Evolutionary conservation across 441 rosid species (phyloP), one percentile per base, ranked within the genome.

Genomic region (Bocquillonia castaneifolia): DNA sequence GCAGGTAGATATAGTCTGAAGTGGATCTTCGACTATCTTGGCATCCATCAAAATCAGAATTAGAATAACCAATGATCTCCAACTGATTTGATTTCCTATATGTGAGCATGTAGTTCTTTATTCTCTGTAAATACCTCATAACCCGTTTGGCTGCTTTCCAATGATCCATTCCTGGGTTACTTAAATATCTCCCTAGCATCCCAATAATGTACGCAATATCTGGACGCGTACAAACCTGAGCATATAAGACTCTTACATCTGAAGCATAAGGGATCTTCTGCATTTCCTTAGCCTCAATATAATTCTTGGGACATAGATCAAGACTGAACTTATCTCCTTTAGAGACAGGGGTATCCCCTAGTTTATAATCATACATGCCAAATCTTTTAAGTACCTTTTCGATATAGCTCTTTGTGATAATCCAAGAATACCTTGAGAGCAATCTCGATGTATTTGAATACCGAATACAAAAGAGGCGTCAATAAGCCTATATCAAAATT

Each of bases 91-190:
- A 48, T n/a, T 22, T n/a, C 23, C 23, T 18, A 18, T 48, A 48
- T 6, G 23, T 48, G 53, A 48, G 53, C 12, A 48, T 48, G 12
- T n/a, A n/a, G n/a, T n/a, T n/a, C n/a, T n/a, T n/a, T n/a, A n/a
- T n/a, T n/a, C n/a, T n/a, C n/a, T n/a, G 18, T n/a, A 66, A 23
- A 55, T 54, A 66, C 22, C 50, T 3, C 50, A 54, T 17, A 36
- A 54, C 51, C 29, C 29, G 10, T 66, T 66, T 66, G 50, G 9
- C 34, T 66, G 31, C 50, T 66, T 54, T 66, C 51, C 31, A 39
- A 54, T n/a, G n/a, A n/a, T n/a, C n/a, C n/a, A n/a, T n/a, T n/a
- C n/a, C n/a, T n/a, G n/a, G n/a, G n/a, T n/a, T n/a, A n/a, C n/a
- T n/a, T n/a, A n/a, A n/a, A n/a, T n/a, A n/a, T n/a, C n/a, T n/a